These are phyloP conservation scores for Aphanomyces euteiches DNA, from an alignment of 352 stramenopile genomes.

Conservation along the genomic window DNA sequence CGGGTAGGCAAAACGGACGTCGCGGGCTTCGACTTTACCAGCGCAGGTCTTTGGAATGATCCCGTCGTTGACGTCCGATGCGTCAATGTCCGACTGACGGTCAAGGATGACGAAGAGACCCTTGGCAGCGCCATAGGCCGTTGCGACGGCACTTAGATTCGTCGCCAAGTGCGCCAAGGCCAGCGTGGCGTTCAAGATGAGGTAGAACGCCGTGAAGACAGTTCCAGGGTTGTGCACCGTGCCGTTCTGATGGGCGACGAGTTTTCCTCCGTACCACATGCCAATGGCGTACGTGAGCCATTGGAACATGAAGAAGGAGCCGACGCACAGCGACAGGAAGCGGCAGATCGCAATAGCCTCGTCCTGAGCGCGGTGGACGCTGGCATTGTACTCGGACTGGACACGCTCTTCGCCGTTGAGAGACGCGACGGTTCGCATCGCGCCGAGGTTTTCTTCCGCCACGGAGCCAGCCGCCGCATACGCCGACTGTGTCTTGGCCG, in stretches of 20 bases:
- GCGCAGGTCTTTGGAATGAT: slow-evolving; percentile 38
- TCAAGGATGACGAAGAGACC: slow-evolving; percentile 50
- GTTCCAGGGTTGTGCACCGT: slow-evolving; percentile 31
- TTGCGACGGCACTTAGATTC: slow-evolving; percentile 41
- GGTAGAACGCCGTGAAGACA: slow-evolving; percentile 51
- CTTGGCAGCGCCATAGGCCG: slow-evolving; percentile 37
- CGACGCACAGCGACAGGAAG: slow-evolving; percentile 35
- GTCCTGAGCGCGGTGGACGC: slow-evolving; percentile 35
- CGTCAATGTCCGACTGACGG: slow-evolving; percentile 45
- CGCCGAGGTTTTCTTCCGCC: slow-evolving; percentile 45
- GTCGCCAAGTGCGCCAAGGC: slow-evolving; percentile 47
- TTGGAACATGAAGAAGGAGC: slow-evolving; percentile 42
- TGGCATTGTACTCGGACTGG: slow-evolving; percentile 37
- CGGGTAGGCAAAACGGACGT: slow-evolving; percentile 78
- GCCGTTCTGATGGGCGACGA: slow-evolving; percentile 35
- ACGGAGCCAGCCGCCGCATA: slow-evolving; percentile 49
- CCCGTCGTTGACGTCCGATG: slow-evolving; percentile 38
- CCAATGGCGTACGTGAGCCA: slow-evolving; percentile 51
- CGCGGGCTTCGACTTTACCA: slow-evolving; percentile 49
- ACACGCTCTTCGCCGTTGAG: slow-evolving; percentile 46
- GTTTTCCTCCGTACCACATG: slow-evolving; percentile 53
- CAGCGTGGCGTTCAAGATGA: slow-evolving; percentile 41
- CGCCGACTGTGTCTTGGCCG: slow-evolving; percentile 38
- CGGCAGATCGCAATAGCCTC: slow-evolving; percentile 41
- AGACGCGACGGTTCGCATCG: slow-evolving; percentile 41